phyloP scores from a whole-genome alignment of 192 early-diverging fungal species.

The Umbelopsis ramanniana region DNA sequence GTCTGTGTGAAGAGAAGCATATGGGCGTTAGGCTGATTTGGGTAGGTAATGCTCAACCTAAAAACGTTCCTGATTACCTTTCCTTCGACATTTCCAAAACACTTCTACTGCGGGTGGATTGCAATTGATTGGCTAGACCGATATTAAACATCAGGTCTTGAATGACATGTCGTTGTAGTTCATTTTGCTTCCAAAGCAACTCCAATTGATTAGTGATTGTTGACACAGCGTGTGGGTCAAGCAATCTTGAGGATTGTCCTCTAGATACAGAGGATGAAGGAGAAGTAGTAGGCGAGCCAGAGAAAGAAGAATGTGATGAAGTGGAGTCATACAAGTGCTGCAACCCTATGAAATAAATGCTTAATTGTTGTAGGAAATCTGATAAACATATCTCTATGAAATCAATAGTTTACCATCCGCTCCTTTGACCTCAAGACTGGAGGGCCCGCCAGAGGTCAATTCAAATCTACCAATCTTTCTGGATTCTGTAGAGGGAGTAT shows the following conservation, averaged over 20 bases:
- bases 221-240: conserved; percentile 28
- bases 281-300: conserved; percentile 40
- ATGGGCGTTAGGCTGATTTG: background rate
- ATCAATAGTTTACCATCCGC: background rate
- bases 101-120: background rate
- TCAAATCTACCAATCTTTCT: conserved; percentile 45
- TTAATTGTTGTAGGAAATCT: background rate
- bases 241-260: conserved; percentile 37
- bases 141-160: conserved; percentile 26
- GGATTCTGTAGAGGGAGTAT: conserved; percentile 22
- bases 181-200: conserved; percentile 46
- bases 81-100: background rate
- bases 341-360: background rate
- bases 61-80: background rate
- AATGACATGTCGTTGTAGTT: conserved; percentile 40
- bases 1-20: background rate
- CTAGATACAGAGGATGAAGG: conserved; percentile 46
- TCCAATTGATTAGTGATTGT: conserved; percentile 40
- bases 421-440: background rate
- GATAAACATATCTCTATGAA: too few relatives aligned
- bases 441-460: conserved; percentile 27
- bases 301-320: conserved; percentile 37
- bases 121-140: background rate
- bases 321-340: conserved; percentile 23
- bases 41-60: background rate